Evolutionary conservation across 2,329 filamentous ascomycete genomes (phyloP).

Genomic region (Pseudogymnoascus sp.): DNA sequence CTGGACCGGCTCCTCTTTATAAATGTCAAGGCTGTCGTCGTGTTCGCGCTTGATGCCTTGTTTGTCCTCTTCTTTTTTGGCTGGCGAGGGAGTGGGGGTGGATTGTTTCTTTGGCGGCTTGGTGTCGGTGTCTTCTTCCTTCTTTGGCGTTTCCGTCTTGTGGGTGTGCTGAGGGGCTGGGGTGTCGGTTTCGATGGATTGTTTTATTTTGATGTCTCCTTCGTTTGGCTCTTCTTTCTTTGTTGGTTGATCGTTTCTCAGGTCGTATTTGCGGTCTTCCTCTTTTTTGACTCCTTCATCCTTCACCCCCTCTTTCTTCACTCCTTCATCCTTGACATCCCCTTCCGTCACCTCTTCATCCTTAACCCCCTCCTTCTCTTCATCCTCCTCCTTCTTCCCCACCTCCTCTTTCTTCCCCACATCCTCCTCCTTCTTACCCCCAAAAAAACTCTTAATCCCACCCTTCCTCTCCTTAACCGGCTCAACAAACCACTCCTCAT

Average conservation of each 20-base stretch:
- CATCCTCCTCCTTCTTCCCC: slow-evolving; percentile 7
- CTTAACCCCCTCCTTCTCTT: not conserved
- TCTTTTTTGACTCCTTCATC: slow-evolving; percentile 12
- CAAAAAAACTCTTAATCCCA: slow-evolving; percentile 92
- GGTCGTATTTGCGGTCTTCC: not conserved
- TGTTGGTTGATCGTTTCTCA: not conserved
- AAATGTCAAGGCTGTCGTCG: slow-evolving; percentile 17
- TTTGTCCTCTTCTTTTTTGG: slow-evolving; percentile 16
- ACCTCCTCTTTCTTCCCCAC: slow-evolving; percentile 2
- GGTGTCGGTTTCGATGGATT: slow-evolving; percentile 22
- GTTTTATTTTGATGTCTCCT: slow-evolving; percentile 19
- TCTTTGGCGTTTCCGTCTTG: not conserved
- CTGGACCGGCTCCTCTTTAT: slow-evolving; percentile 19
- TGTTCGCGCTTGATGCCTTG: slow-evolving; percentile 24
- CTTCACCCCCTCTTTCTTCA: slow-evolving; percentile 10
- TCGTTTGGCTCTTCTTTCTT: slow-evolving; percentile 17
- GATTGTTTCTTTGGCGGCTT: no score
- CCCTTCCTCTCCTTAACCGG: slow-evolving; percentile 76
- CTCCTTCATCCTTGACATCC: slow-evolving; percentile 13
- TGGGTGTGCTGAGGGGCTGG: slow-evolving; percentile 21
- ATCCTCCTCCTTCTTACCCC: slow-evolving; percentile 26
- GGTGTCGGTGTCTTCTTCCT: not conserved
- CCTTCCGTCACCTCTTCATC: not conserved
- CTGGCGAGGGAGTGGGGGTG: no score
- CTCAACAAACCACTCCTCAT: slow-evolving; percentile 74